Percentiles rank a stretch among this genome's conserved stretches.
phyloP scores from a whole-genome alignment of 257 asterid genomes.

The Nyctanthes arbortristis region DNA sequence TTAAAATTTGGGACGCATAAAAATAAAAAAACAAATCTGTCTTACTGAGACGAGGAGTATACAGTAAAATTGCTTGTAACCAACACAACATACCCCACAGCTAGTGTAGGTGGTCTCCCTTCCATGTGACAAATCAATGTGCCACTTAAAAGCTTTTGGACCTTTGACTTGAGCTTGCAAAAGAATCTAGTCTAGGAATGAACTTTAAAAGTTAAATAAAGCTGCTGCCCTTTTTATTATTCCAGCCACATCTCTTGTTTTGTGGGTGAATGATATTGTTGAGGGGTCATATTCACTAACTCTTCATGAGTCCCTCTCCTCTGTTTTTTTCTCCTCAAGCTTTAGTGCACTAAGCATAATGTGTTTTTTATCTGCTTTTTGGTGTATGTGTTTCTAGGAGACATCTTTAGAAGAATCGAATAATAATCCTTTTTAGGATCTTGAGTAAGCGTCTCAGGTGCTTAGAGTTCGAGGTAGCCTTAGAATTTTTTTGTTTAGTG shows the following conservation, averaged over 20 bases:
- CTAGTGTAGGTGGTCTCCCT: neutral
- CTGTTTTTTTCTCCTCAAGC: slow-evolving; percentile 4
- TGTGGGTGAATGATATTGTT: neutral
- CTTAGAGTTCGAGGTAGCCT: too few relatives aligned
- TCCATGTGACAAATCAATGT: neutral
- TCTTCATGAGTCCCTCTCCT: neutral
- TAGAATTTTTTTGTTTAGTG: too few relatives aligned
- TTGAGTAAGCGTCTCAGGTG: neutral
- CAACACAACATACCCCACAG: neutral
- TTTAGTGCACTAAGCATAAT: neutral
- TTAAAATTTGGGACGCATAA: too few relatives aligned
- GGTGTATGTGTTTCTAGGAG: neutral
- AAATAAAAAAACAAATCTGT: too few relatives aligned
- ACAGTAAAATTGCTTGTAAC: too few relatives aligned
- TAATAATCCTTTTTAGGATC: neutral
- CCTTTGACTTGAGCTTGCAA: neutral
- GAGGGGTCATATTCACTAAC: neutral
- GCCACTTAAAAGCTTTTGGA: neutral
- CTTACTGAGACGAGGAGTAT: too few relatives aligned
- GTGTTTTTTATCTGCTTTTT: neutral
- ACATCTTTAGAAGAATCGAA: neutral
- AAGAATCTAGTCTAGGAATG: neutral
- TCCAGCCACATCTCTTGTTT: neutral
- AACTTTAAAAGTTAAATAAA: neutral
- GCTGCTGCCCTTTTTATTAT: neutral